phyloP scores from a whole-genome alignment of 345 rosid genomes.

The Syzygium aromaticum region DNA sequence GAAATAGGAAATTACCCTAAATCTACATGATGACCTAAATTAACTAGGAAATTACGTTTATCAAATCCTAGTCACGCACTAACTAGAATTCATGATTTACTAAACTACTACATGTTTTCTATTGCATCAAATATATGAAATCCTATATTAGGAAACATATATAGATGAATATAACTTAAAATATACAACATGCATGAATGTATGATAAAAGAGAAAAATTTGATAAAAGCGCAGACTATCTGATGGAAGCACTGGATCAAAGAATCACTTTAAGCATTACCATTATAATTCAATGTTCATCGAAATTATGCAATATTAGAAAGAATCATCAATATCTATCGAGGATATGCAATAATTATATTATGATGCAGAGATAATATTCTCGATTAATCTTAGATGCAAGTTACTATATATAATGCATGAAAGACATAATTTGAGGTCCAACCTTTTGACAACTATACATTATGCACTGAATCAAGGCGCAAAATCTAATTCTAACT shows the following conservation, averaged over 20 bases:
- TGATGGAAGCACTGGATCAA: neutral
- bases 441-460: neutral
- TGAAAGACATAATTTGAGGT: neutral
- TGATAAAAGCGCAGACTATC: neutral
- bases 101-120: neutral
- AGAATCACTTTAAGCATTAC: neutral
- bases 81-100: neutral
- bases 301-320: neutral
- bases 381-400: neutral
- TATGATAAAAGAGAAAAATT: neutral
- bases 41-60: neutral
- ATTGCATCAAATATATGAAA: neutral
- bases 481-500: neutral
- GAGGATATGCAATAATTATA: neutral
- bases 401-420: neutral
- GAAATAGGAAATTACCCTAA: neutral
- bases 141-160: neutral
- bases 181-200: neutral
- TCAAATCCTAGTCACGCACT: neutral
- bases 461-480: neutral
- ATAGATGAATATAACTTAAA: neutral
- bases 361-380: neutral
- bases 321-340: neutral
- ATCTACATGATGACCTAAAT: neutral
- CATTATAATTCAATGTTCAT: neutral